Percentiles rank a stretch among this genome's conserved stretches.
These are phyloP conservation scores for Pseudocercospora fuligena DNA, from an alignment of 2,329 filamentous ascomycete genomes.

Conservation along the genomic window DNA sequence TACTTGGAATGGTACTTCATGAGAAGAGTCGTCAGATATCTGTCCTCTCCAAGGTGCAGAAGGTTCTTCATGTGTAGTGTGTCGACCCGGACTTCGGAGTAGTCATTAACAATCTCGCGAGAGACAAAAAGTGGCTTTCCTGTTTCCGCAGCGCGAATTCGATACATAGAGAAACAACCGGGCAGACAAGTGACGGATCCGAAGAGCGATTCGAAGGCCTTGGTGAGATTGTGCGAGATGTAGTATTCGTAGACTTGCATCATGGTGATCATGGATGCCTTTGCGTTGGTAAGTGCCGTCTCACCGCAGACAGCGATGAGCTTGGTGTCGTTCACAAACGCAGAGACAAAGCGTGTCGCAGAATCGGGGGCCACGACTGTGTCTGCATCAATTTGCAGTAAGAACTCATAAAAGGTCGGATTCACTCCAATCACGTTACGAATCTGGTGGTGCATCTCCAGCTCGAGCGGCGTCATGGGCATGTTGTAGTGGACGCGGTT, in stretches of 20 bases:
- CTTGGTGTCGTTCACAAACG: slow-evolving; percentile 88
- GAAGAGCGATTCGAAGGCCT: slow-evolving; percentile 96
- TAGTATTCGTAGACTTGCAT: slow-evolving; percentile 99
- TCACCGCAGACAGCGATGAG: slow-evolving; percentile 96
- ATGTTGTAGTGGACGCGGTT: slow-evolving; percentile 98
- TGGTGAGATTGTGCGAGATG: slow-evolving; percentile 95
- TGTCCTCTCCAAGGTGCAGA: slow-evolving; percentile 94
- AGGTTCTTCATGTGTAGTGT: slow-evolving; percentile 99
- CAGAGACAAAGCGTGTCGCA: slow-evolving; percentile 86
- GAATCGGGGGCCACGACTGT: slow-evolving; percentile 90
- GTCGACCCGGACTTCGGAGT: slow-evolving; percentile 92
- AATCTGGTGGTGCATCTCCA: slow-evolving; percentile 99
- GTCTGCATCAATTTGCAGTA: slow-evolving; percentile 96
- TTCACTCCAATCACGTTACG: slow-evolving; percentile 99
- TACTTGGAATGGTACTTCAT: slow-evolving; percentile 91
- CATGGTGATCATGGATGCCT: slow-evolving; percentile 94
- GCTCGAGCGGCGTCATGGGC: slow-evolving; percentile 91
- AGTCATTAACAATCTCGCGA: slow-evolving; percentile 84
- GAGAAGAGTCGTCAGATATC: slow-evolving; percentile 91
- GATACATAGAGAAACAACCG: slow-evolving; percentile 99
- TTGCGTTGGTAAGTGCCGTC: slow-evolving; percentile 89
- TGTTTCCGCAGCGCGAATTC: slow-evolving; percentile 89
- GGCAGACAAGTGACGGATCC: slow-evolving; percentile 96
- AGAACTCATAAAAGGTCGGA: slow-evolving; percentile 96
- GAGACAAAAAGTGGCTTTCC: slow-evolving; percentile 97